Evolutionary conservation across 2,329 filamentous ascomycete species (phyloP), one percentile per base, ranked within the genome.

Genomic region (Eutypella sp.): DNA sequence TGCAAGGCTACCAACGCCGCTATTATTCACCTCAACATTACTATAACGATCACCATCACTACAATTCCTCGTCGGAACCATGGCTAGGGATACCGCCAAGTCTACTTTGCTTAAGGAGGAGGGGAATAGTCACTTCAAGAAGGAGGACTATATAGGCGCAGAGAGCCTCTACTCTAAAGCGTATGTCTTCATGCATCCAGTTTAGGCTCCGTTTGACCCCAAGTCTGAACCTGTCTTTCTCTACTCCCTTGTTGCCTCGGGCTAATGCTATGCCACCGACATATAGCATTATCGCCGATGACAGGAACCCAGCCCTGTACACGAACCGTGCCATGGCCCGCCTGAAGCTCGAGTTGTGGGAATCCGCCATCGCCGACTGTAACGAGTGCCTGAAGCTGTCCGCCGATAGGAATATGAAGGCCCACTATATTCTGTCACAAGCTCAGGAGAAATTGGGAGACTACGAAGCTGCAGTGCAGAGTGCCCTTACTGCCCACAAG

Each of bases 281-380:
- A 44, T 19, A 24, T 55, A 89, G 84, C 34, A 90, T 96, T 56
- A 81, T 87, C 57, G 81, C 83, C 61, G 88, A 95, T 66, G 78
- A 87, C 4, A 77, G 73, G 45, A 93, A 95, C 62, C 81, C 86
- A 2, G 74, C 85, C 24, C 78, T 96, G 42, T 96, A 90, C 69
- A 92, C 89, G 33, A 97, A 96, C 69, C 87, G 91, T 44, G 88
- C 90, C 42, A 86, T 96, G 69, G 83, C 86, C 3, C 81, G 90
- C 34, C 74, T 93, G 47, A 87, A 86, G 67, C 77, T 95, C 19
- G 70, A 76, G 49, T 74, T 81, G 56, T 95, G 85, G 80, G 78
- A 87, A 24, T 82, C 76, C 9, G 89, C 85, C 41, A 84, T 93
- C 52, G 72, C 81, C 48, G 91, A 96, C 67, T 92, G 90, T 61